Base-by-base conservation (phyloP, 768 basidiomycete species). In the Guyanaporus albipodus region DNA sequence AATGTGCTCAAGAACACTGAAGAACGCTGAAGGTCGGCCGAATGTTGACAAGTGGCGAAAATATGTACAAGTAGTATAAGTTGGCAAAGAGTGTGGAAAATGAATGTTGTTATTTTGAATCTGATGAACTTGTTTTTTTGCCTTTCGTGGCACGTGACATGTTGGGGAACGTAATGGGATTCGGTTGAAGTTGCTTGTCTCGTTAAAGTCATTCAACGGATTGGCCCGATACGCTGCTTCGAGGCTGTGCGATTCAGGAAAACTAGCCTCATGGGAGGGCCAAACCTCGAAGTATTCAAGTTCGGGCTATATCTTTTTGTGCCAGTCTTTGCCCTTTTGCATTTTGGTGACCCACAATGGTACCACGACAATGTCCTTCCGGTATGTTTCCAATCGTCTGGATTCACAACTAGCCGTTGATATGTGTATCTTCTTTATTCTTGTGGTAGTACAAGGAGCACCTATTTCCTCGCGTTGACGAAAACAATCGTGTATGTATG, bases 291-390 rank as follows among this genome's bases (percentile, higher is more conserved):
- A 67, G 77, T 92, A 15, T 90, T 92, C 82, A 92, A 91, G 69
- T 93, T 93, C 57, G 80, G 80, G 4, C 67, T 91, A 15, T 92
- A 93, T 66, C 80, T 93, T 46, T 90, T 90, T 57, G 82, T 91
- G 48, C 91, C 91, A 9, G 80, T 93, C 47, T 70, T 77, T 37
- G 83, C 87, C 19, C 77, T 93, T 59, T 69, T 91, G 40, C 86
- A 91, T 66, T 92, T 88, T 60, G 90, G 91, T 35, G 87, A 92
- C 64, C 88, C 89, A 6, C 79, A 85, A 33, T 93, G 91, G 91
- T 93, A 92, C 60, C 74, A 77, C 45, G 70, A 73, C 38, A 74
- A 88, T 55, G 89, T 94, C 48, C 68, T 87, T 28, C 89, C 91
- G 8, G 86, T 90, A 62, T 46, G 81, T 52, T 24, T 33, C 34